Percentiles rank a stretch among this genome's conserved stretches.
These are phyloP conservation scores for Scytalidium lignicola DNA, from an alignment of 2,329 filamentous ascomycete species.

Conservation along the genomic window DNA sequence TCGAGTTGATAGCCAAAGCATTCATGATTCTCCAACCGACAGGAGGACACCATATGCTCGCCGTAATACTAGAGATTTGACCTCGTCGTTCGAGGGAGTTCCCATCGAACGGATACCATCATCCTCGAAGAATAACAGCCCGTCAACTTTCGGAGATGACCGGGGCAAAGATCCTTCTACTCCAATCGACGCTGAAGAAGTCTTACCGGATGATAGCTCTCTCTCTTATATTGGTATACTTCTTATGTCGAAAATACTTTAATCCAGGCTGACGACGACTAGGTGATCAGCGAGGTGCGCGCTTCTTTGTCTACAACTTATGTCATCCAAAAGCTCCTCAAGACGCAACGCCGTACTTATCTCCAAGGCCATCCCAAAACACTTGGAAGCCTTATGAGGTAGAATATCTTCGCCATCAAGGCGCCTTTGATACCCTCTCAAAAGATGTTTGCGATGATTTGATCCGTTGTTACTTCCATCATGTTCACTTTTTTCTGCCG, in stretches of 20 bases:
- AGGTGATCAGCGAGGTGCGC: slow-evolving; percentile 10
- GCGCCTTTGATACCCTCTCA: slow-evolving; percentile 28
- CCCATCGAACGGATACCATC: too few relatives aligned
- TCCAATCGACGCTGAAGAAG: slow-evolving; percentile 3
- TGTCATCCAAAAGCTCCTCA: slow-evolving; percentile 10
- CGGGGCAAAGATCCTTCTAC: background rate
- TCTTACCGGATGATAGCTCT: slow-evolving; percentile 8
- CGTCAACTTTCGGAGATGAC: background rate
- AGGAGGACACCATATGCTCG: too few relatives aligned
- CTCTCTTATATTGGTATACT: slow-evolving; percentile 7
- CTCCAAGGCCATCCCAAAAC: slow-evolving; percentile 4
- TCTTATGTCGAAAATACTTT: background rate
- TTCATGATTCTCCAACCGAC: too few relatives aligned
- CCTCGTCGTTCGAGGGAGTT: too few relatives aligned
- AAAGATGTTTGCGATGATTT: slow-evolving; percentile 26
- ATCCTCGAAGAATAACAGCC: background rate
- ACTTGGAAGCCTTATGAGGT: slow-evolving; percentile 11
- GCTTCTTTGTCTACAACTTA: slow-evolving; percentile 13
- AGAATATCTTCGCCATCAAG: slow-evolving; percentile 18
- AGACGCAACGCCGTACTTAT: slow-evolving; percentile 7
- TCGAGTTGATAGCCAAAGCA: too few relatives aligned
- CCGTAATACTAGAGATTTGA: too few relatives aligned
- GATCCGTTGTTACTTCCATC: slow-evolving; percentile 31
- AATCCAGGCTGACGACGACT: background rate
- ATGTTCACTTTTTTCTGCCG: slow-evolving; percentile 33